phyloP scores from a whole-genome alignment of 1,139 yeast species.

The Pichia sp. region DNA sequence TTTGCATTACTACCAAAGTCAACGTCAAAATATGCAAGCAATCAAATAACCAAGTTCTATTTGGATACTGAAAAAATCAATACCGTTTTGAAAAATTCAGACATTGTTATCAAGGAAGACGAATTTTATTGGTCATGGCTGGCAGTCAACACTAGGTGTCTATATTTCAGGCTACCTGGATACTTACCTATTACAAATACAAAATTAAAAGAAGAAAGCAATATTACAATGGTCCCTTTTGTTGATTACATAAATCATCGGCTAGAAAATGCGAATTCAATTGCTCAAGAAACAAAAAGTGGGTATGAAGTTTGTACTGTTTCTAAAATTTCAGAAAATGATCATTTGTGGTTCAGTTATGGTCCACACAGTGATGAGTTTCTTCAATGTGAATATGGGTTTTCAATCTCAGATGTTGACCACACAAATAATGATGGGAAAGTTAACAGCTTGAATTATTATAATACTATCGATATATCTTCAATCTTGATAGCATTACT shows the following conservation, averaged over 20 bases:
- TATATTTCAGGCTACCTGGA: constrained; percentile 65
- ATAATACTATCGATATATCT: constrained; percentile 51
- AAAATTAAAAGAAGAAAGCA: constrained; percentile 39
- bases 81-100: constrained; percentile 20
- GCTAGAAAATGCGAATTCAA: constrained; percentile 44
- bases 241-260: constrained; percentile 86
- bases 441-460: constrained; percentile 2
- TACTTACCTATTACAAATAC: constrained; percentile 21
- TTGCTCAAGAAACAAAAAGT: constrained; percentile 33
- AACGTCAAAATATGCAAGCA: constrained; percentile 32
- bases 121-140: constrained; percentile 68
- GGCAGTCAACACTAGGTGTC: constrained; percentile 84
- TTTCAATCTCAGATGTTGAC: constrained; percentile 32
- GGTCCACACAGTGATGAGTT: constrained; percentile 87
- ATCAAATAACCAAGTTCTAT: constrained; percentile 35
- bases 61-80: constrained; percentile 34
- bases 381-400: constrained; percentile 81
- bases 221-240: constrained; percentile 85
- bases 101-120: constrained; percentile 12
- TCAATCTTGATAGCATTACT: constrained; percentile 35
- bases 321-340: constrained; percentile 35
- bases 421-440: constrained; percentile 47
- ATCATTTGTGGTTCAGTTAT: constrained; percentile 67
- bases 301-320: constrained; percentile 47
- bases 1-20: constrained; percentile 38